phyloP scores from a whole-genome alignment of 768 basidiomycete genomes.

The Boletus bicolor region DNA sequence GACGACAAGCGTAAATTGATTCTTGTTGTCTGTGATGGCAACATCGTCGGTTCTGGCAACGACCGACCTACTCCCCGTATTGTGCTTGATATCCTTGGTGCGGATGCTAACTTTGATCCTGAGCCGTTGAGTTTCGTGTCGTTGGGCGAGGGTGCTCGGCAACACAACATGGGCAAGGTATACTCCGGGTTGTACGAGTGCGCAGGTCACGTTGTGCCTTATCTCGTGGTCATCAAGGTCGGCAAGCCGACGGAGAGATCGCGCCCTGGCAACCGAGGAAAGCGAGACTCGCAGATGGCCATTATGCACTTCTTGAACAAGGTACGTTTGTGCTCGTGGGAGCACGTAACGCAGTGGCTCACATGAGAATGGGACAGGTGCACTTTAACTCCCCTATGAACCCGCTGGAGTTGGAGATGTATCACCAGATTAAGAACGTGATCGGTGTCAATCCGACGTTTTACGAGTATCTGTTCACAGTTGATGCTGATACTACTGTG shows the following conservation, averaged over 20 bases:
- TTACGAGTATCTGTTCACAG: constrained; percentile 92
- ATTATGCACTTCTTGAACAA: constrained; percentile 98
- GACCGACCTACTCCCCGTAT: constrained; percentile 95
- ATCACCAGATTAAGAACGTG: constrained; percentile 99
- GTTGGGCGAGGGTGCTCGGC: constrained; percentile 91
- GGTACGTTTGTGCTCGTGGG: constrained; percentile 38
- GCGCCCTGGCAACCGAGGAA: constrained; percentile 95
- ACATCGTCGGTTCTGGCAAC: constrained; percentile 96
- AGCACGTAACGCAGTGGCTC: neutral
- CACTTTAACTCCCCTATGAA: constrained; percentile 97
- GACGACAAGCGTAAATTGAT: constrained; percentile 97
- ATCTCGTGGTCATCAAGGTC: constrained; percentile 87
- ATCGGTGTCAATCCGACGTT: constrained; percentile 99
- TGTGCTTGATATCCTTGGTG: constrained; percentile 93
- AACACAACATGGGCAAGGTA: constrained; percentile 98
- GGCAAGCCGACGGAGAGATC: constrained; percentile 93
- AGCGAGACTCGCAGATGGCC: constrained; percentile 95
- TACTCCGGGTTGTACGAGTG: constrained; percentile 96
- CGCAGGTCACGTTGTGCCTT: constrained; percentile 93
- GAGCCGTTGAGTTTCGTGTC: constrained; percentile 94
- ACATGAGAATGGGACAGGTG: constrained; percentile 49
- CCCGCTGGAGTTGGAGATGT: constrained; percentile 96
- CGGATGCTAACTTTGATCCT: constrained; percentile 88
- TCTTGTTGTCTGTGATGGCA: constrained; percentile 94
- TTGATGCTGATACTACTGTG: constrained; percentile 95